A percentile compares a stretch with the other conserved stretches of the same genome.
phyloP scores from a whole-genome alignment of 257 asterid genomes.

The Leonotis leonurus region DNA sequence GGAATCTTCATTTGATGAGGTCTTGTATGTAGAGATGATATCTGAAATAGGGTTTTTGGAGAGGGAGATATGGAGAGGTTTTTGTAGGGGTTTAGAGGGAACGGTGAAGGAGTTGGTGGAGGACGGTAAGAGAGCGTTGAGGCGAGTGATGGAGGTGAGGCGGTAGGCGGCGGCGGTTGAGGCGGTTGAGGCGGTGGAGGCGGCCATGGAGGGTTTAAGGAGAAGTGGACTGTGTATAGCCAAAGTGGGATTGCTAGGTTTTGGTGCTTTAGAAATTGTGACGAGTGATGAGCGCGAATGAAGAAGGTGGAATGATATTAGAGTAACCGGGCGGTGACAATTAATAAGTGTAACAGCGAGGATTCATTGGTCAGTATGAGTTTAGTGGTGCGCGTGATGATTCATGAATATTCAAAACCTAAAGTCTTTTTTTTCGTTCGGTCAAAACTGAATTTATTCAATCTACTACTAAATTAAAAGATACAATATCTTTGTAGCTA shows the following conservation, averaged over 20 bases:
- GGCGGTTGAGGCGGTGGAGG: conserved; percentile 25
- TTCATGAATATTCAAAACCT: too few relatives aligned
- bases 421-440: too few relatives aligned
- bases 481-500: too few relatives aligned
- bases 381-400: too few relatives aligned
- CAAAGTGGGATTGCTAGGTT: conserved; percentile 23
- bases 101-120: conserved; percentile 2
- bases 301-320: too few relatives aligned
- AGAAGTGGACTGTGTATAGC: not conserved
- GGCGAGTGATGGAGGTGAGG: conserved; percentile 15
- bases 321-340: not conserved
- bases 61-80: conserved; percentile 25
- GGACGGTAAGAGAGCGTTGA: not conserved
- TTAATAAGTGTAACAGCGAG: not conserved
- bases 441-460: too few relatives aligned
- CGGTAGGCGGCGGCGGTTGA: conserved; percentile 19
- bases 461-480: too few relatives aligned
- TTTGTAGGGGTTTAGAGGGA: conserved; percentile 9
- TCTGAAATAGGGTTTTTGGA: conserved; percentile 52
- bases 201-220: conserved; percentile 18
- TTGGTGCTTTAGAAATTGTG: conserved; percentile 12
- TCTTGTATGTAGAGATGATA: conserved; percentile 12
- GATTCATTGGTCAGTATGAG: not conserved
- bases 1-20: conserved; percentile 23
- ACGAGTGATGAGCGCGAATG: not conserved